These are phyloP conservation scores for Ustilago crameri DNA, from an alignment of 1,284 basidiomycete species.

Conservation along the genomic window DNA sequence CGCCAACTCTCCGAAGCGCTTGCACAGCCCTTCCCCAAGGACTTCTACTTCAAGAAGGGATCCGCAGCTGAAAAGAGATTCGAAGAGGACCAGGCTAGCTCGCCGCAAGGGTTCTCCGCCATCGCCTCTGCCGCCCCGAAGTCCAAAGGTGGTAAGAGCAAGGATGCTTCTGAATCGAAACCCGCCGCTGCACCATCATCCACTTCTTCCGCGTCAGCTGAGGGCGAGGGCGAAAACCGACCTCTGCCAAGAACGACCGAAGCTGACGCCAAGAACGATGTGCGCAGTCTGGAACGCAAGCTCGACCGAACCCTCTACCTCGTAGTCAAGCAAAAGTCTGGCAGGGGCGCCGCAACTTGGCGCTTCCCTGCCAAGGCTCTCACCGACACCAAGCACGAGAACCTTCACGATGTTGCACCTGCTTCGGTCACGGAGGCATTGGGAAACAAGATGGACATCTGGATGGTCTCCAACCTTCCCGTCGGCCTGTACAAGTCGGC, in stretches of 20 bases:
- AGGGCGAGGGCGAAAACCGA: conserved; percentile 70
- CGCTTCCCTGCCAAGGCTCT: conserved; percentile 49
- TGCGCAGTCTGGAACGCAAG: conserved; percentile 81
- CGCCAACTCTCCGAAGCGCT: conserved; percentile 83
- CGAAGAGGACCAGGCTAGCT: conserved; percentile 69
- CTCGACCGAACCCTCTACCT: conserved; percentile 88
- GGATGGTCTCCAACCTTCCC: conserved; percentile 63
- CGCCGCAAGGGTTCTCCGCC: conserved; percentile 39
- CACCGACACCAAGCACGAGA: conserved; percentile 28
- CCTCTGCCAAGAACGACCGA: conserved; percentile 70
- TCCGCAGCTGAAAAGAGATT: conserved; percentile 86
- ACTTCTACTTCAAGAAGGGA: conserved; percentile 95
- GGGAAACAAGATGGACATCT: conserved; percentile 63
- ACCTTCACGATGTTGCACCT: conserved; percentile 49
- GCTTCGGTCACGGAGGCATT: conserved; percentile 43
- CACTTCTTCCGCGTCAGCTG: conserved; percentile 1
- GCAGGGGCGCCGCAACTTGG: conserved; percentile 34
- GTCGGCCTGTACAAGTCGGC: conserved; percentile 49
- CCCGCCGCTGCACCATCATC: neutral
- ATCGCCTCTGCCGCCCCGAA: conserved; percentile 17
- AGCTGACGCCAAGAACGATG: conserved; percentile 75
- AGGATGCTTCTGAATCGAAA: conserved; percentile 3
- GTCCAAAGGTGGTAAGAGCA: conserved; percentile 10
- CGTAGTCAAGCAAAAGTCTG: conserved; percentile 73
- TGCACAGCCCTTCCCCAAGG: conserved; percentile 85